A percentile compares a stretch with the other conserved stretches of the same genome.
Evolutionary conservation across 1,284 basidiomycete species (phyloP).

Genomic region (Sphagnurus paluster): DNA sequence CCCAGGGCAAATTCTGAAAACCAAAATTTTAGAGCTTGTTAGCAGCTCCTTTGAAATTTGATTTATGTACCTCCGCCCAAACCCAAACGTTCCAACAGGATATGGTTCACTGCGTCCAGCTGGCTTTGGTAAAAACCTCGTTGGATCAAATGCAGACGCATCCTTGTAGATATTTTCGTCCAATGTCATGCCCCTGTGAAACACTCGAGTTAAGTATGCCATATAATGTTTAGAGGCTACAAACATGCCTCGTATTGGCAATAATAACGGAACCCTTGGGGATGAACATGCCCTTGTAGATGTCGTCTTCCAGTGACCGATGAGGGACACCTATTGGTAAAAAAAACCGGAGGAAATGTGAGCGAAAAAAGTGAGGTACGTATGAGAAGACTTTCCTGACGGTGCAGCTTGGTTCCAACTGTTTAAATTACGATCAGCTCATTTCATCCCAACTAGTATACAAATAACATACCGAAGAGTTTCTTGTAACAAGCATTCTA

Average conservation of each 20-base stretch:
- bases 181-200: slow-evolving; percentile 15
- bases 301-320: slow-evolving; percentile 23
- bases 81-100: slow-evolving; percentile 15
- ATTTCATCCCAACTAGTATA: background rate
- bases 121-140: slow-evolving; percentile 13
- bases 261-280: slow-evolving; percentile 26
- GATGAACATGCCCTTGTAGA: slow-evolving; percentile 30
- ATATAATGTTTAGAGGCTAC: background rate
- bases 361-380: no score
- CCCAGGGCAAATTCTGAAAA: no score
- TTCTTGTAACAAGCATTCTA: slow-evolving; percentile 24
- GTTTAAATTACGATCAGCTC: no score
- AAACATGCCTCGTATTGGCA: slow-evolving; percentile 19
- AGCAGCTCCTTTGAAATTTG: no score
- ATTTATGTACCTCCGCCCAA: slow-evolving; percentile 21
- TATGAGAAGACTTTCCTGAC: no score
- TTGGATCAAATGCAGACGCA: slow-evolving; percentile 14
- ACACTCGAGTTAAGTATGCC: background rate
- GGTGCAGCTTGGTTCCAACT: slow-evolving; percentile 17
- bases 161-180: slow-evolving; percentile 15
- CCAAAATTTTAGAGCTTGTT: no score
- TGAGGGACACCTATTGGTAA: slow-evolving; percentile 21
- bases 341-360: background rate
- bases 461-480: slow-evolving; percentile 17
- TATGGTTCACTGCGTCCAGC: slow-evolving; percentile 16